Base-by-base conservation (phyloP, 2,329 filamentous ascomycete species). In the Ophiostoma perfectum region DNA sequence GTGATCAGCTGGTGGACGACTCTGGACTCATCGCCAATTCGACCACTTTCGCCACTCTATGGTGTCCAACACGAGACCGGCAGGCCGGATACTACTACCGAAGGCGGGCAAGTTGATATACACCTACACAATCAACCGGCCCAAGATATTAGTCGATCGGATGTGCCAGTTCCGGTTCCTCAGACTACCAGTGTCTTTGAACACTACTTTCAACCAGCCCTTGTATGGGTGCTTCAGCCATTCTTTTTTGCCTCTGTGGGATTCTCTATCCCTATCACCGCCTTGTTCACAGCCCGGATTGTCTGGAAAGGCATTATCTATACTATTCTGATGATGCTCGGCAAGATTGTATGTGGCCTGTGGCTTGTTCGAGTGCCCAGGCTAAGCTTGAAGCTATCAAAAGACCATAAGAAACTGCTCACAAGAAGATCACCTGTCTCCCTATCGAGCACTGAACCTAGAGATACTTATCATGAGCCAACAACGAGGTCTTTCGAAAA, bases 221-320 rank as follows among this genome's bases (percentile, higher is more conserved):
- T 82, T 0, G 72, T 84, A 2, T 79, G 79, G 8, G 79, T 93
- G 0, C 75, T 93, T 0, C 86, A 86, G 65, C 90, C 90, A 0
- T 83, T 92, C 69, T 93, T 93, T 77, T 93, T 93, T 73, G 90
- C 84, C 0, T 86, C 84, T 0, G 89, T 94, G 47, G 91, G 91
- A 0, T 93, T 94, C 74, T 88, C 90, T 0, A 90, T 95, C 1
- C 91, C 91, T 0, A 88, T 94, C 42, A 85, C 83, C 0, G 78
- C 85, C 5, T 87, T 95, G 81, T 94, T 93, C 73, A 75, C 76
- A 0, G 84, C 84, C 0, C 74, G 78, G 0, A 81, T 90, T 0
- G 77, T 93, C 1, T 95, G 90, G 91, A 85, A 86, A 11, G 91
- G 91, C 0, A 71, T 93, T 0, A 82, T 93, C 0, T 95, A 93